Evolutionary conservation across 768 basidiomycete species (phyloP).

Genomic region (Lactarius pseudohatsudake): DNA sequence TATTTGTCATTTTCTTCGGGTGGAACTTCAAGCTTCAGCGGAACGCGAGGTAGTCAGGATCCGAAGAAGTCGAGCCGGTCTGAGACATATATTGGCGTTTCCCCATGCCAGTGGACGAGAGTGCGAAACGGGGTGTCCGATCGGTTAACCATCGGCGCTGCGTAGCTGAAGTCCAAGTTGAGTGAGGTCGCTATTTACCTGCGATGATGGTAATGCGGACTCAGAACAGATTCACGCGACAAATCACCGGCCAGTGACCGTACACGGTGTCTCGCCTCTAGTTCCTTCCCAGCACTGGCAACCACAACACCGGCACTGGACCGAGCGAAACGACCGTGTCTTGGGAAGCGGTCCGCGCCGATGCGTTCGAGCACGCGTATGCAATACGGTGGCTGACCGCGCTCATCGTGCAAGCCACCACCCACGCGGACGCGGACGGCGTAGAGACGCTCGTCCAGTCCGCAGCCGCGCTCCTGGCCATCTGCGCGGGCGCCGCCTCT

Average conservation of each 20-base stretch:
- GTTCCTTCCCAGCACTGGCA: not conserved
- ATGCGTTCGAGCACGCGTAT: constrained; percentile 68
- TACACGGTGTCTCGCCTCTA: not conserved
- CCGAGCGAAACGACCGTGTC: constrained; percentile 23
- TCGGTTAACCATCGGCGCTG: constrained; percentile 79
- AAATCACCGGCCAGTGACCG: not conserved
- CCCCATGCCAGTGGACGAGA: constrained; percentile 57
- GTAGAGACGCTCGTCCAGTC: constrained; percentile 46
- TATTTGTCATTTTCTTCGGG: not conserved
- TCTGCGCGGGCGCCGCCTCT: constrained; percentile 61
- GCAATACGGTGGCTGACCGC: constrained; percentile 73
- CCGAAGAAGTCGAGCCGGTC: constrained; percentile 60
- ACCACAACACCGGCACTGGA: not conserved
- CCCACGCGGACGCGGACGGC: not conserved
- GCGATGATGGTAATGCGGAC: too few relatives aligned
- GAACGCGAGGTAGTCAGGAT: constrained; percentile 62
- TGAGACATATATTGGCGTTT: constrained; percentile 66
- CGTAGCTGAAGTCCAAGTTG: constrained; percentile 35
- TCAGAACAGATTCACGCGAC: not conserved
- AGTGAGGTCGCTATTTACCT: not conserved
- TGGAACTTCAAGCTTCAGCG: constrained; percentile 33
- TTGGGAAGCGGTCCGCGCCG: constrained; percentile 44
- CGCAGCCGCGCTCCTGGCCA: constrained; percentile 53
- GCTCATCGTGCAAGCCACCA: constrained; percentile 44
- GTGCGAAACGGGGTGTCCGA: constrained; percentile 73